Conservation (phyloP, 805 yeast species). For the Jamesozyma hellenica region DNA sequence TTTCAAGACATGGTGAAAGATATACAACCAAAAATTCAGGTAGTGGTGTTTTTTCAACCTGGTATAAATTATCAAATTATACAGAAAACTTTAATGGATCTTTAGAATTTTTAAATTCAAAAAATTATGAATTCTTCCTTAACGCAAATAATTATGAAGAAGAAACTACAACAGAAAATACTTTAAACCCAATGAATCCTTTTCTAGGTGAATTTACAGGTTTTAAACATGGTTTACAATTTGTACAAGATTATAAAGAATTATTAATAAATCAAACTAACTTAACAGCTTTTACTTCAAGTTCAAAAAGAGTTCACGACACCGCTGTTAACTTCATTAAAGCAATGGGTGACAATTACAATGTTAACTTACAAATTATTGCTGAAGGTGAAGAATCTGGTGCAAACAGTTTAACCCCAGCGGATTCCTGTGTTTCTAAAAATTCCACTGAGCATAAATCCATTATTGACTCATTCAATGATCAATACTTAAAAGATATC, state of each 20-base stretch:
- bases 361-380: conserved; percentile 29
- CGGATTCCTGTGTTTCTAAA: conserved; percentile 35
- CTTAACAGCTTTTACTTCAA: conserved; percentile 40
- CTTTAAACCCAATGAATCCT: conserved; percentile 20
- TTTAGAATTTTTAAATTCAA: conserved; percentile 35
- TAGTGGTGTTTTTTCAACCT: conserved; percentile 28
- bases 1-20: conserved; percentile 64
- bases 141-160: conserved; percentile 34
- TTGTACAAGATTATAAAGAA: conserved; percentile 35
- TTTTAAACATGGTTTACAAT: conserved; percentile 36
- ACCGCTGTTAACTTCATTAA: conserved; percentile 45
- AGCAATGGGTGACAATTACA: conserved; percentile 16
- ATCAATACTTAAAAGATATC: conserved; percentile 40
- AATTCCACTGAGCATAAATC: conserved; percentile 12
- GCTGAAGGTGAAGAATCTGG: conserved; percentile 37
- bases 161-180: conserved; percentile 26
- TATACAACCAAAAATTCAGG: conserved; percentile 45
- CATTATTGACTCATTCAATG: conserved; percentile 12
- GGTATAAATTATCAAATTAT: conserved; percentile 11
- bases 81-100: conserved; percentile 39
- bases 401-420: conserved; percentile 42
- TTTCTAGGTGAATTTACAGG: conserved; percentile 41
- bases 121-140: conserved; percentile 38
- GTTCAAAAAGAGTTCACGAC: conserved; percentile 39
- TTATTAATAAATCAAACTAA: conserved; percentile 31